Evolutionary conservation across 257 asterid species (phyloP).

Genomic region (Nicotiana paniculata): DNA sequence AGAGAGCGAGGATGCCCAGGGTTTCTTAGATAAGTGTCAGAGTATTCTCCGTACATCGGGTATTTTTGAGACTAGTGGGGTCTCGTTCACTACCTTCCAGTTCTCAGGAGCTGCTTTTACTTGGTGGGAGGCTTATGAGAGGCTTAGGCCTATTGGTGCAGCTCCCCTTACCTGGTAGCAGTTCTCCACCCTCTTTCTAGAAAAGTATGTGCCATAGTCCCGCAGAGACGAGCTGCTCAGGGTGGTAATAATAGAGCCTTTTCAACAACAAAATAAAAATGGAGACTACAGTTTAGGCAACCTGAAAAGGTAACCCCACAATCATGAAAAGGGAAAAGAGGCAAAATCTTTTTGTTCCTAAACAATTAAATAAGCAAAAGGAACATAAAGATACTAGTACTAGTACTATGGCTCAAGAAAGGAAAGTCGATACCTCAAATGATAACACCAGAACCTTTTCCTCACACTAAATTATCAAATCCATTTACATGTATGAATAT

Average conservation of each 20-base stretch:
- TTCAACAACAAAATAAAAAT: not conserved
- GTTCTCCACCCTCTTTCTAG: too few species aligned
- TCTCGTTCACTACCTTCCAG: too few species aligned
- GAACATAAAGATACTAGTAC: not conserved
- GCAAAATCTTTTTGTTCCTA: not conserved
- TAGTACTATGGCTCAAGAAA: not conserved
- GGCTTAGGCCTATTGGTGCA: too few species aligned
- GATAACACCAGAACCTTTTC: slow-evolving; percentile 1
- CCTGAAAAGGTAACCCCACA: not conserved
- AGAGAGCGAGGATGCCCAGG: too few species aligned
- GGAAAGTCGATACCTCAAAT: not conserved
- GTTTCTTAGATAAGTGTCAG: too few species aligned
- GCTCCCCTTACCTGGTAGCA: too few species aligned
- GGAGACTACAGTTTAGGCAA: not conserved
- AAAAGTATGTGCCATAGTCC: too few species aligned
- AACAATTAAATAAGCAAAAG: not conserved
- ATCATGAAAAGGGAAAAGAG: not conserved
- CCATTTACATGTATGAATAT: not conserved
- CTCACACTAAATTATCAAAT: not conserved
- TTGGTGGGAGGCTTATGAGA: too few species aligned
- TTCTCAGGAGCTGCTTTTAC: too few species aligned
- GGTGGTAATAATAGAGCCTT: not conserved
- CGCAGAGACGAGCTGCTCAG: not conserved
- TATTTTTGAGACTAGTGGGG: too few species aligned
- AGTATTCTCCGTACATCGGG: too few species aligned